phyloP scores from a whole-genome alignment of 768 basidiomycete species.

The Leccinellum luteum region DNA sequence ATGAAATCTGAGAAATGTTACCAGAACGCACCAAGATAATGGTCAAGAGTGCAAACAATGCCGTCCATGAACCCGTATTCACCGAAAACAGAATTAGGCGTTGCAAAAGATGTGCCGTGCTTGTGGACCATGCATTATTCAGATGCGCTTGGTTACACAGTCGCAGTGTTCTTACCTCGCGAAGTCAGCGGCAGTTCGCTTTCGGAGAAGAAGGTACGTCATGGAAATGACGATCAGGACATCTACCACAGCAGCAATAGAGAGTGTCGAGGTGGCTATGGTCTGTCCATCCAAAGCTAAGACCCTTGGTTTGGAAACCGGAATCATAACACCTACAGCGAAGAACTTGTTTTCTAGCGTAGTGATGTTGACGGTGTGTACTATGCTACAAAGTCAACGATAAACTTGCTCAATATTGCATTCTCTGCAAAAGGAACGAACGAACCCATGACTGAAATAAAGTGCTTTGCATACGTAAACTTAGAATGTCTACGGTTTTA shows the following conservation, averaged over 20 bases:
- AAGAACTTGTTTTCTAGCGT: neutral
- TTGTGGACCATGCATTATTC: neutral
- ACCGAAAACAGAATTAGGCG: constrained; percentile 8
- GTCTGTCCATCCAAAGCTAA: neutral
- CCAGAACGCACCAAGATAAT: constrained; percentile 43
- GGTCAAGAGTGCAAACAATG: constrained; percentile 45
- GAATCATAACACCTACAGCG: neutral
- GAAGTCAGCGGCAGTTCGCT: neutral
- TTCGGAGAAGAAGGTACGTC: constrained; percentile 5
- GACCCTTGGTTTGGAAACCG: neutral
- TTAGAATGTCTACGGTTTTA: neutral
- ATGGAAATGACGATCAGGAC: constrained; percentile 2
- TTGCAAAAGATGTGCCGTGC: constrained; percentile 8
- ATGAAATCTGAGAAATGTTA: neutral
- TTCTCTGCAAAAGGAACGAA: neutral
- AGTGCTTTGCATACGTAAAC: constrained; percentile 5
- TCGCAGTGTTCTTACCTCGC: neutral
- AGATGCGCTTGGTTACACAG: neutral
- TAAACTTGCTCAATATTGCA: neutral
- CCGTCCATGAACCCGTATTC: constrained; percentile 43
- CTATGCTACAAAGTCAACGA: neutral
- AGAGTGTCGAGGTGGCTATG: neutral
- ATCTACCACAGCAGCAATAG: constrained; percentile 5
- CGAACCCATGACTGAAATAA: constrained; percentile 2
- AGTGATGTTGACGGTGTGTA: neutral